These are phyloP conservation scores for Areca catechu DNA, from an alignment of 176 grass and related monocot genomes.

Conservation along the genomic window DNA sequence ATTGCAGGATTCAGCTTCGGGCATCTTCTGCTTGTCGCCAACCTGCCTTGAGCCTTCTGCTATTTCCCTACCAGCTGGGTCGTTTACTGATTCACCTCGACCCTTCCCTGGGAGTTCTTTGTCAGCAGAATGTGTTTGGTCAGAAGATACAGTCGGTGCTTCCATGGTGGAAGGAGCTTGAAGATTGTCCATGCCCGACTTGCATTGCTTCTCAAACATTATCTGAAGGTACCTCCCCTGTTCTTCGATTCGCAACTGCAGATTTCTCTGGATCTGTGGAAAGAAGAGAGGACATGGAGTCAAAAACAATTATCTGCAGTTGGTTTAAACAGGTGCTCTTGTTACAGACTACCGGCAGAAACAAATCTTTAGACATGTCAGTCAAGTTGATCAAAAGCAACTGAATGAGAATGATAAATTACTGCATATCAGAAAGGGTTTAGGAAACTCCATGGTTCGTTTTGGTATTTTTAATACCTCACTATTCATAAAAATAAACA, in stretches of 20 bases:
- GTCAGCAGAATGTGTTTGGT: conserved; percentile 23
- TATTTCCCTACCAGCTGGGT: conserved; percentile 15
- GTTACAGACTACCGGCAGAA: too few relatives aligned
- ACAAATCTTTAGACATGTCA: too few relatives aligned
- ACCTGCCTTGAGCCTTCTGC: neutral
- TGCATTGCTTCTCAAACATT: conserved; percentile 68
- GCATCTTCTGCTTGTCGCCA: neutral
- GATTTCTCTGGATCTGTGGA: conserved; percentile 64
- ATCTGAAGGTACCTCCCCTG: conserved; percentile 73
- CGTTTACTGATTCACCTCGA: conserved; percentile 28
- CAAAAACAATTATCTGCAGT: neutral
- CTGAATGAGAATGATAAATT: too few relatives aligned
- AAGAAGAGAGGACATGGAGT: neutral
- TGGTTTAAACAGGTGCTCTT: too few relatives aligned
- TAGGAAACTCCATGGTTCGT: too few relatives aligned
- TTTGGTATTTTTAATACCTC: too few relatives aligned
- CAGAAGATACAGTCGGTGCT: conserved; percentile 30
- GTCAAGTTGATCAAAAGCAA: too few relatives aligned
- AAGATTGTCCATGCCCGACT: conserved; percentile 31
- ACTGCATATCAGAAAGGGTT: too few relatives aligned
- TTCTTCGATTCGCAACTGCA: conserved; percentile 83
- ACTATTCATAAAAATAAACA: too few relatives aligned
- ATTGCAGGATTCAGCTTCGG: conserved; percentile 2
- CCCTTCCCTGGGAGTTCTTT: conserved; percentile 16
- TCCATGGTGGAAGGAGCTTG: conserved; percentile 22